A percentile compares a stretch with the other conserved stretches of the same genome.
phyloP scores from a whole-genome alignment of 1,139 yeast genomes.

The Kurtzmaniella quercitrusa region DNA sequence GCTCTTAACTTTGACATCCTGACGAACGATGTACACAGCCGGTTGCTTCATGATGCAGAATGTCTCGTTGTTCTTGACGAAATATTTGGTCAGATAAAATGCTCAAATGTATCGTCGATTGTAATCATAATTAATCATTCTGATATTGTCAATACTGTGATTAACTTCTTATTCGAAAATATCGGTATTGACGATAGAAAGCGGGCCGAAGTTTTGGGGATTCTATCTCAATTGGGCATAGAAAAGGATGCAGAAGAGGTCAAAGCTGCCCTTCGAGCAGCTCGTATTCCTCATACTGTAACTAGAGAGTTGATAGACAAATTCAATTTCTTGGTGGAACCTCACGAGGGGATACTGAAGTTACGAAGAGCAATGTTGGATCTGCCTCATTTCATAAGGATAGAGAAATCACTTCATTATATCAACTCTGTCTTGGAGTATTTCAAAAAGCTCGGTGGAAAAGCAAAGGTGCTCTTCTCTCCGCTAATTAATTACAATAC shows the following conservation, averaged over 20 bases:
- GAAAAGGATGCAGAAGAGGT: slow-evolving; percentile 65
- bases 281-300: slow-evolving; percentile 76
- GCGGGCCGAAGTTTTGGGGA: slow-evolving; percentile 59
- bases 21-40: slow-evolving; percentile 42
- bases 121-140: slow-evolving; percentile 73
- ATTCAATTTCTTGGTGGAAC: slow-evolving; percentile 70
- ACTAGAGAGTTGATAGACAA: slow-evolving; percentile 69
- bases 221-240: slow-evolving; percentile 72
- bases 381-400: slow-evolving; percentile 57
- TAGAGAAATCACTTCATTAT: slow-evolving; percentile 61
- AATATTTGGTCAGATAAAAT: slow-evolving; percentile 50
- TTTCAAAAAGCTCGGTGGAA: slow-evolving; percentile 50
- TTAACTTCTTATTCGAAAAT: slow-evolving; percentile 66
- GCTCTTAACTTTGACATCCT: slow-evolving; percentile 86
- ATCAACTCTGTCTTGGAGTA: slow-evolving; percentile 53
- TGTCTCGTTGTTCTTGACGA: slow-evolving; percentile 79
- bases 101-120: slow-evolving; percentile 37
- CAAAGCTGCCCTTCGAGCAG: slow-evolving; percentile 57
- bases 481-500: slow-evolving; percentile 84
- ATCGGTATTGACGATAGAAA: slow-evolving; percentile 63
- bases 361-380: slow-evolving; percentile 70
- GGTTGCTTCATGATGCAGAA: slow-evolving; percentile 73
- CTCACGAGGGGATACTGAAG: slow-evolving; percentile 59
- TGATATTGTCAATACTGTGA: slow-evolving; percentile 67
- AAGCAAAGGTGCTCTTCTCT: slow-evolving; percentile 33